Evolutionary conservation across 495 filamentous ascomycete genomes (phyloP).

Genomic region (Penicillium cosmopolitanum): DNA sequence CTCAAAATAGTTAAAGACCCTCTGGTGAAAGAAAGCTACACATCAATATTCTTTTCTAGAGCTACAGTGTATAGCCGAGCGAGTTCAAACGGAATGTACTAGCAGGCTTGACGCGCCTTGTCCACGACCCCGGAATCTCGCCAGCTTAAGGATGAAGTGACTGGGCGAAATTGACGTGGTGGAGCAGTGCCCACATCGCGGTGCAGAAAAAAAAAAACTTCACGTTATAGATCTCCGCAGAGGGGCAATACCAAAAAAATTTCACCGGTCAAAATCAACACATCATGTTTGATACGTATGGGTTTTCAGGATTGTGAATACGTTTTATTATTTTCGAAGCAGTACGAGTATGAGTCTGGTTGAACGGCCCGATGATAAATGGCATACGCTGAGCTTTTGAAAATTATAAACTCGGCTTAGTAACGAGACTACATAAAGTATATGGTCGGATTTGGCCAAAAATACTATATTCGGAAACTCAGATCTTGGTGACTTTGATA

Average conservation of each 20-base stretch:
- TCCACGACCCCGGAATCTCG: slow-evolving; percentile 29
- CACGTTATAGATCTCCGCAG: slow-evolving; percentile 27
- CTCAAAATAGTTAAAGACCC: neutral
- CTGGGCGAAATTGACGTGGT: slow-evolving; percentile 25
- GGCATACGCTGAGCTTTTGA: neutral
- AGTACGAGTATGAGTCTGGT: too few relatives aligned
- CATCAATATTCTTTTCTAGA: too few relatives aligned
- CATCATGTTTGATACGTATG: slow-evolving; percentile 3
- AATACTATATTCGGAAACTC: too few relatives aligned
- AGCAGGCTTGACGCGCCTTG: slow-evolving; percentile 26
- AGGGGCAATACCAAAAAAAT: slow-evolving; percentile 27
- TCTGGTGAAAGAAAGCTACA: neutral
- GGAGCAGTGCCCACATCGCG: slow-evolving; percentile 26
- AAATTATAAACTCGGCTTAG: neutral
- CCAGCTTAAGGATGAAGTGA: slow-evolving; percentile 30
- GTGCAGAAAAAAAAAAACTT: slow-evolving; percentile 27
- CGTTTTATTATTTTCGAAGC: too few relatives aligned
- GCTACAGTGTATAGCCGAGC: too few relatives aligned
- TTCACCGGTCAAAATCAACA: slow-evolving; percentile 30
- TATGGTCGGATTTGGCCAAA: too few relatives aligned
- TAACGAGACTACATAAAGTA: slow-evolving; percentile 1
- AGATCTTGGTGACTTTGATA: neutral
- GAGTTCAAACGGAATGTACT: neutral
- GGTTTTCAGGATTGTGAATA: neutral
- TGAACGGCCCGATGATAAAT: too few relatives aligned